Conservation (phyloP, 257 asterid species). For the Forsythia viridissima region DNA sequence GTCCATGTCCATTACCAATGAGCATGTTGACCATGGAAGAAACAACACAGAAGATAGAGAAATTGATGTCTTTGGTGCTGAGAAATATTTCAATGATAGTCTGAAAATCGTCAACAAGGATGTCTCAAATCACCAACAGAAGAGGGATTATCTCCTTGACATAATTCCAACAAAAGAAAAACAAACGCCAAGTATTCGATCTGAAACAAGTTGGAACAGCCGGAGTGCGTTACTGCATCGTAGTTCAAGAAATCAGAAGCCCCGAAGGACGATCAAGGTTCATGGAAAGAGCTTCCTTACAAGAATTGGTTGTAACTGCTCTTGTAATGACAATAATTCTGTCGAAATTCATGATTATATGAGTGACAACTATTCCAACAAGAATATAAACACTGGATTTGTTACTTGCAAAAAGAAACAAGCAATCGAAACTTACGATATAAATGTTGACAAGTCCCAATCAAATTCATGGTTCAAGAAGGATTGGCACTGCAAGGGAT, state of each 20-base stretch:
- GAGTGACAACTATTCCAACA: conserved; percentile 13
- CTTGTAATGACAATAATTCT: conserved; percentile 43
- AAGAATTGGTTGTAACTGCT: conserved; percentile 37
- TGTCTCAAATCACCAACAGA: background rate
- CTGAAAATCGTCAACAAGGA: conserved; percentile 9
- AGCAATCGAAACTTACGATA: too few species aligned
- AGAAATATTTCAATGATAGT: conserved; percentile 40
- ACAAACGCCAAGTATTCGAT: conserved; percentile 38
- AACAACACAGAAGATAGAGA: conserved; percentile 42
- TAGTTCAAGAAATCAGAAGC: conserved; percentile 24
- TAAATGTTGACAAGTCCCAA: background rate
- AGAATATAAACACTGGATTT: background rate
- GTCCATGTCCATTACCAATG: conserved; percentile 10
- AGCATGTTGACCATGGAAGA: conserved; percentile 17
- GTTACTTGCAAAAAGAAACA: too few species aligned
- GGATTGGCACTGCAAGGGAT: conserved; percentile 18
- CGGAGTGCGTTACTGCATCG: conserved; percentile 30
- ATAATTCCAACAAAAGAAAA: conserved; percentile 11
- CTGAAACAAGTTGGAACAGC: conserved; percentile 47
- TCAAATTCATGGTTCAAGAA: background rate
- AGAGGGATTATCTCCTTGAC: conserved; percentile 20
- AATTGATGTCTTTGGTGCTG: conserved; percentile 49
- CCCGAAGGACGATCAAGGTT: conserved; percentile 9
- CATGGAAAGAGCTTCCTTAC: conserved; percentile 39
- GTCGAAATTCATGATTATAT: conserved; percentile 32